Percentiles rank a stretch among this genome's conserved stretches.
These are phyloP conservation scores for Cyclotella atomus DNA, from an alignment of 108 stramenopile species.

Conservation along the genomic window DNA sequence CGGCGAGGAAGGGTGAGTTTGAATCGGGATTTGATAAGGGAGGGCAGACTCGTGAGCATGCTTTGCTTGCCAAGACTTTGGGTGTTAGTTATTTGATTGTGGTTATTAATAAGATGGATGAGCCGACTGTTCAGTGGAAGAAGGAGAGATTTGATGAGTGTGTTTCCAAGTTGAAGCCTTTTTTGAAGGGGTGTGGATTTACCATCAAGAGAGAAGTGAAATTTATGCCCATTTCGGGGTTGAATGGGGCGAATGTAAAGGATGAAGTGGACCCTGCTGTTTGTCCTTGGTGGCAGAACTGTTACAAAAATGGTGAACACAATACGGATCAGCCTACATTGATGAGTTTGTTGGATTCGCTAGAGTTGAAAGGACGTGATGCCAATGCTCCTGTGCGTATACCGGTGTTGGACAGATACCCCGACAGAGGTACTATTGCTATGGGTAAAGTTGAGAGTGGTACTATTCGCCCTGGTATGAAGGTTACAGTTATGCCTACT, in stretches of 20 bases:
- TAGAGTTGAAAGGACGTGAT: conserved; percentile 87
- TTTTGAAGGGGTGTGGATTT: conserved; percentile 96
- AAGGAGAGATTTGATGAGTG: conserved; percentile 97
- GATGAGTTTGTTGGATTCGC: conserved; percentile 82
- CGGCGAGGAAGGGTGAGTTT: conserved; percentile 98
- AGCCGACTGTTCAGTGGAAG: conserved; percentile 94
- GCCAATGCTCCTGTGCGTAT: conserved; percentile 89
- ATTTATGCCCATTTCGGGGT: conserved; percentile 97
- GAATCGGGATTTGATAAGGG: conserved; percentile 99
- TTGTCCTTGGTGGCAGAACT: conserved; percentile 95
- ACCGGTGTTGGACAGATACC: conserved; percentile 96
- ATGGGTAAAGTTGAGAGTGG: conserved; percentile 99
- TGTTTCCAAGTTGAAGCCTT: conserved; percentile 94
- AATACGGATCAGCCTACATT: conserved; percentile 90
- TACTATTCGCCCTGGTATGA: conserved; percentile 84
- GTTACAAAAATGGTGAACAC: conserved; percentile 78
- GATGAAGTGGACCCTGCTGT: conserved; percentile 84
- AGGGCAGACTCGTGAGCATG: conserved; percentile 99
- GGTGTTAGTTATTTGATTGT: conserved; percentile 96
- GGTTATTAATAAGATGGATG: conserved; percentile 99
- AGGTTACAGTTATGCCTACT: conserved; percentile 95
- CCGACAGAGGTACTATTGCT: conserved; percentile 96
- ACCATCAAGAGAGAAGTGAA: conserved; percentile 97
- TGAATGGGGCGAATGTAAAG: conserved; percentile 96
- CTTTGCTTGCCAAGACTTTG: conserved; percentile 98